Base-by-base conservation (phyloP, 257 asterid genomes). In the Capsicum pubescens region DNA sequence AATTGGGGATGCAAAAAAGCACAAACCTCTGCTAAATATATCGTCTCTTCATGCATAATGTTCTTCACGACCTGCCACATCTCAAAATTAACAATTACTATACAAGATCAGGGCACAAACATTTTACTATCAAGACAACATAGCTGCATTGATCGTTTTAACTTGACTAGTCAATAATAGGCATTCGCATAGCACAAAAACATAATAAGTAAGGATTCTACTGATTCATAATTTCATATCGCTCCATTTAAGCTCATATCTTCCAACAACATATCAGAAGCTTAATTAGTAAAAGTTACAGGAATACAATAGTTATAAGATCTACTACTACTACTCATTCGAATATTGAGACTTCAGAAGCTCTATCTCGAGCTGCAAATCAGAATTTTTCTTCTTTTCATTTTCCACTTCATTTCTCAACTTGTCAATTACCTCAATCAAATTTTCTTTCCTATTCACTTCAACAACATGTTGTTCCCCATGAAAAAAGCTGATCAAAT, bases 311-410 rank as follows among this genome's bases (percentile, higher is more conserved):
- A 70, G 16, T 42, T 70, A 8, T 2, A 70, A 42, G 32, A 9
- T 69, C 4, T 68, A 14, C 8, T 39, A 44, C 21, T 14, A 39
- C 77, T 64, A 85, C 32, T 89, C 91, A 60, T 59, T 84, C 16
- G 85, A 77, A 79, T 64, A 71, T 50, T 90, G 90, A 46, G 89
- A 57, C 82, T 90, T 93, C 14, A 91, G 89, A 87, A 87, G 85
- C 86, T 91, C 94, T 83, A 95, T 11, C 85, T 91, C 92, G 88
- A 84, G 87, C 84, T 93, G 95, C 86, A 87, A 52, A 72, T 87
- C 89, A 85, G 5, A 60, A 81, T 90, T 91, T 84, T 83, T 92
- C 89, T 83, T 91, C 90, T 83, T 93, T 89, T 91, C 92, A 77
- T 87, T 87, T 85, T 92, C 98, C 90, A 92, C 7, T 48, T 92